These are phyloP conservation scores for Pharus latifolius DNA, from an alignment of 176 grass and related monocot species.

Conservation along the genomic window DNA sequence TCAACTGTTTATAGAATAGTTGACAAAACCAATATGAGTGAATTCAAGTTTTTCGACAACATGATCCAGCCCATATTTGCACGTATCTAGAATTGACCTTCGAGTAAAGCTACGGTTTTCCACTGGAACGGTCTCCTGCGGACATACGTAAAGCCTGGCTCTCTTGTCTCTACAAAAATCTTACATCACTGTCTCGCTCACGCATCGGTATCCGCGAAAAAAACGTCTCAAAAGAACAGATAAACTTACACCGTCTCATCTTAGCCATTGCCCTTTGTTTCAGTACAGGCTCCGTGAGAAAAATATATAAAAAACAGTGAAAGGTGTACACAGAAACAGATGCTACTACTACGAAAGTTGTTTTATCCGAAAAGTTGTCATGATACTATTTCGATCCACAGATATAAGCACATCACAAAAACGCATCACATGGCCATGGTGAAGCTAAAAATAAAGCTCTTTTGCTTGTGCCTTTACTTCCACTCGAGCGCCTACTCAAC, in stretches of 20 bases:
- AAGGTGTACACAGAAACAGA: neutral
- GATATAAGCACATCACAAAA: too few species aligned
- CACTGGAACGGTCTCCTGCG: neutral
- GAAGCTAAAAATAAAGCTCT: too few species aligned
- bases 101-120: neutral
- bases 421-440: too few species aligned
- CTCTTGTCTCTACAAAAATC: neutral
- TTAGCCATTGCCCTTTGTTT: constrained; percentile 28
- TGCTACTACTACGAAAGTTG: too few species aligned
- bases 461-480: neutral
- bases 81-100: too few species aligned
- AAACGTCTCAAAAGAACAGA: neutral
- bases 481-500: constrained; percentile 18
- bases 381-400: too few species aligned
- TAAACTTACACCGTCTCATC: neutral
- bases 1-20: too few species aligned
- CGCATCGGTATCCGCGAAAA: constrained; percentile 6
- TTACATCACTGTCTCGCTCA: neutral
- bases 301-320: constrained; percentile 15
- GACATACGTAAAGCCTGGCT: neutral
- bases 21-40: too few species aligned
- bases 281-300: constrained; percentile 3
- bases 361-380: too few species aligned
- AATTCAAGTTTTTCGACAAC: too few species aligned
- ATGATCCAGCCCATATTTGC: too few species aligned